Evolutionary conservation across 371 early-diverging fungal genomes (phyloP).

Genomic region (Circinella umbellata): DNA sequence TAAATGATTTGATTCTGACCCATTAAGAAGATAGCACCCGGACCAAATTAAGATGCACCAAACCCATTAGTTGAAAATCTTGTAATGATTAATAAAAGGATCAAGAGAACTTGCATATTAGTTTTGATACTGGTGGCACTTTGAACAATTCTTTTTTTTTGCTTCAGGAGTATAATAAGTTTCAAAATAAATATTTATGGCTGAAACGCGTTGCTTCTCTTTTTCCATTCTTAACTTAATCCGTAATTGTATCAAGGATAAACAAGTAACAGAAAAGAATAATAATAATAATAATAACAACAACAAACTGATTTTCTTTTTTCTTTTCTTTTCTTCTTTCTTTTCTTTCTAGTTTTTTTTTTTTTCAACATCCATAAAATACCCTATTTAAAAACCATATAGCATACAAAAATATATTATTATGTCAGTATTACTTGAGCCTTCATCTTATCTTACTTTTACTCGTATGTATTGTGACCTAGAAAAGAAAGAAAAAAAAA

Average conservation of each 20-base stretch:
- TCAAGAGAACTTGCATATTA: background rate
- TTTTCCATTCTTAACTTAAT: background rate
- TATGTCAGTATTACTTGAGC: constrained; percentile 6
- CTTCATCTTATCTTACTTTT: constrained; percentile 12
- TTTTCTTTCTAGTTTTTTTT: background rate
- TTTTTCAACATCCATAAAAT: constrained; percentile 14
- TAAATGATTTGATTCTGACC: too few species aligned
- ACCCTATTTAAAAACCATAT: background rate
- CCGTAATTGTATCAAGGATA: constrained; percentile 6
- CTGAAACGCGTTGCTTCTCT: constrained; percentile 1
- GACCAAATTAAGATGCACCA: too few species aligned
- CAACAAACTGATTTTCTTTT: background rate
- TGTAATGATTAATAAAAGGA: background rate
- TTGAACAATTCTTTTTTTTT: background rate
- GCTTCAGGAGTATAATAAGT: too few species aligned
- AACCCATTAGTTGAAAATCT: too few species aligned
- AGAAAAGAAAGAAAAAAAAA: background rate
- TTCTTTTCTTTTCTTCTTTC: background rate
- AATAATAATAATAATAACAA: constrained; percentile 8
- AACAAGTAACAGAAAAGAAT: background rate
- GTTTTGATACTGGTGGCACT: constrained; percentile 3
- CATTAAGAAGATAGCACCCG: too few species aligned
- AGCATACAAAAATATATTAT: too few species aligned
- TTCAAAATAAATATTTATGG: background rate
- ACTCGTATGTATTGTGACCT: constrained; percentile 2